A percentile compares a stretch with the other conserved stretches of the same genome.
Evolutionary conservation across 768 basidiomycete genomes (phyloP).

Genomic region (Lactarius hengduanensis): DNA sequence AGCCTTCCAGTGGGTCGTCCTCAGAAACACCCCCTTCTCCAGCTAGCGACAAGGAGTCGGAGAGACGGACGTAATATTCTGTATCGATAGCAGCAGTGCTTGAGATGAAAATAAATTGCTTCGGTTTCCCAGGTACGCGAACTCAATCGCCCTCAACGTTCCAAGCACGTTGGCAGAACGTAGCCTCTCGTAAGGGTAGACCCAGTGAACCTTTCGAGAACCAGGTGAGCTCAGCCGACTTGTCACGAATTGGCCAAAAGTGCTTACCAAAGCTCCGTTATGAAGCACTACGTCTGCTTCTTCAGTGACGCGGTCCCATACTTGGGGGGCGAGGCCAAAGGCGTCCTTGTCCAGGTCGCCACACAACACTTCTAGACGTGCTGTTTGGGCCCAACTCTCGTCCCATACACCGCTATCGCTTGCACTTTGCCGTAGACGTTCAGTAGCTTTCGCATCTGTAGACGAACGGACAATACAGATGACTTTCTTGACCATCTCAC

Average conservation of each 20-base stretch:
- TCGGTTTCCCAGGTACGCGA: conserved; percentile 71
- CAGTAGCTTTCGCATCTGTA: conserved; percentile 56
- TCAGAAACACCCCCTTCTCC: conserved; percentile 75
- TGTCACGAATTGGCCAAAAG: not conserved
- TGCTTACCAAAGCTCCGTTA: conserved; percentile 92
- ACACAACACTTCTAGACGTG: conserved; percentile 71
- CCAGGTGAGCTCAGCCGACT: conserved; percentile 1
- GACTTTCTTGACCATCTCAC: conserved; percentile 74
- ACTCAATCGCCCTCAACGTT: conserved; percentile 78
- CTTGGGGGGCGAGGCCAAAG: conserved; percentile 66
- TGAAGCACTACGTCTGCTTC: conserved; percentile 87
- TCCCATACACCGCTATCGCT: conserved; percentile 86
- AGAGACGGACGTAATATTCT: conserved; percentile 83
- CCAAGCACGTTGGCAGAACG: conserved; percentile 91
- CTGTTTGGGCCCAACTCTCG: conserved; percentile 69
- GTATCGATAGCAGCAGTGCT: conserved; percentile 95
- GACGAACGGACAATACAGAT: conserved; percentile 88
- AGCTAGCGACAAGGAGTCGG: conserved; percentile 58
- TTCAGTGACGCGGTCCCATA: conserved; percentile 64
- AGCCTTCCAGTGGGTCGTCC: conserved; percentile 84
- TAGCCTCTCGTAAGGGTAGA: conserved; percentile 94
- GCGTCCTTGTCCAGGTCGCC: conserved; percentile 78
- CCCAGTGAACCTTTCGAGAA: conserved; percentile 85
- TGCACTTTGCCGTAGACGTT: conserved; percentile 67
- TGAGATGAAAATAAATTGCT: conserved; percentile 86